Base-by-base conservation (phyloP, 352 stramenopile species). In the Globisporangium middletonii region DNA sequence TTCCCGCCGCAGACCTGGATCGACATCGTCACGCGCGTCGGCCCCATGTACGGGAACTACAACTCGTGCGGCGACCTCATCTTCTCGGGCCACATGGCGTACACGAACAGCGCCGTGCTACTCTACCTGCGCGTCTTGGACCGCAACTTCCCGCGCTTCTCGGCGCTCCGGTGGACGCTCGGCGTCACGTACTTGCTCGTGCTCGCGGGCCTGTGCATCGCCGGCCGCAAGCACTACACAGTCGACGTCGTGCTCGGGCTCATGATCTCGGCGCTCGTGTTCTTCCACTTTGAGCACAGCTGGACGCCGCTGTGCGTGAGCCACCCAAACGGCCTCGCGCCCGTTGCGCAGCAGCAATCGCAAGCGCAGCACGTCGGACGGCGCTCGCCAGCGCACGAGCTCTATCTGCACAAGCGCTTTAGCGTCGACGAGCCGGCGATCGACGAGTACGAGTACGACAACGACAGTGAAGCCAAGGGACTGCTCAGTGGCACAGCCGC, bases 281-380 rank as follows among this genome's bases (percentile, higher is more conserved):
- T 86, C 71, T 90, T 90, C 68, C 79, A 84, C 50, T 90, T 90
- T 30, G 77, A 88, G 60, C 77, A 90, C 66, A 75, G 75, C 53
- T 90, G 79, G 79, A 81, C 62, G 41, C 77, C 77, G 16, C 23
- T 83, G 38, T 83, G 74, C 53, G 66, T 83, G 45, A 71, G 77
- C 37, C 51, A 67, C 52, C 63, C 63, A 28, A 51, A 30, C 13
- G 59, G 59, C 9, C 53, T 52, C 12, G 38, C 41, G 41, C 2
- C 41, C 8, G 41, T 5, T 13, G 41, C 13, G 13, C 41, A 23
- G 41, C 15, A 6, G 46, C 4, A 18, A 1, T 7, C 46, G n/a
- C 23, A 27, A 35, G n/a, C 49, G n/a, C 47, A 27, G 30, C 52
- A 30, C 4, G 33, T 38, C 4, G 33, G 33, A 38, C 37, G 43